Conservation (phyloP, 306 rosid genomes). For the Spatholobus suberectus region DNA sequence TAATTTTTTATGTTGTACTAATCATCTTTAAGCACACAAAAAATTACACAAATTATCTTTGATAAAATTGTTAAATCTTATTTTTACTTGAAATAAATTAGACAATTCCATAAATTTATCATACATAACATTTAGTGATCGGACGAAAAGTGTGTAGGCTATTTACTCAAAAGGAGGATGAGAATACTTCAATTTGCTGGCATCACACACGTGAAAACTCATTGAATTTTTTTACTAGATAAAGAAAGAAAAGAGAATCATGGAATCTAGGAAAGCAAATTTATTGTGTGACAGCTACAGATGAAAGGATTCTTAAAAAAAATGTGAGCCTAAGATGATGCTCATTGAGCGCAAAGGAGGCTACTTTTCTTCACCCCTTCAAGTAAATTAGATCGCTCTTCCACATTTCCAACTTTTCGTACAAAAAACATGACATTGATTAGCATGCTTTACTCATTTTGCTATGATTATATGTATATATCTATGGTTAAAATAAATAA, state of each 20-base stretch:
- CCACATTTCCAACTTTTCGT: background rate
- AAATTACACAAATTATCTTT: no score
- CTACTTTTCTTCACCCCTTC: background rate
- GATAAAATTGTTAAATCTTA: no score
- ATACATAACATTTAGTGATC: no score
- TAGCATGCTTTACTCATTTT: background rate
- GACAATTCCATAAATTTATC: no score
- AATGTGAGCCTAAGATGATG: slow-evolving; percentile 9
- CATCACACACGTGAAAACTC: background rate
- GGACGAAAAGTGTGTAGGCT: no score
- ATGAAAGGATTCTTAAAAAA: background rate
- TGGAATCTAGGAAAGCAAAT: background rate
- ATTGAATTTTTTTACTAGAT: background rate
- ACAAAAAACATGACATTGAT: background rate
- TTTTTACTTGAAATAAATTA: no score
- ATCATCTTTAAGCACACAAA: no score
- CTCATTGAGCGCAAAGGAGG: background rate
- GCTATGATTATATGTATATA: background rate
- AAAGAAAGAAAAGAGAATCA: background rate
- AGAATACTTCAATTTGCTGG: background rate
- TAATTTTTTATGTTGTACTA: no score
- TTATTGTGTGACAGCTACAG: slow-evolving; percentile 1
- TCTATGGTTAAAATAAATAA: background rate
- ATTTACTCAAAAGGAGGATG: no score
- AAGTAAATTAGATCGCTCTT: background rate